A percentile compares a stretch with the other conserved stretches of the same genome.
Evolutionary conservation across 805 yeast genomes (phyloP).

Genomic region (Candida sphagnicola): DNA sequence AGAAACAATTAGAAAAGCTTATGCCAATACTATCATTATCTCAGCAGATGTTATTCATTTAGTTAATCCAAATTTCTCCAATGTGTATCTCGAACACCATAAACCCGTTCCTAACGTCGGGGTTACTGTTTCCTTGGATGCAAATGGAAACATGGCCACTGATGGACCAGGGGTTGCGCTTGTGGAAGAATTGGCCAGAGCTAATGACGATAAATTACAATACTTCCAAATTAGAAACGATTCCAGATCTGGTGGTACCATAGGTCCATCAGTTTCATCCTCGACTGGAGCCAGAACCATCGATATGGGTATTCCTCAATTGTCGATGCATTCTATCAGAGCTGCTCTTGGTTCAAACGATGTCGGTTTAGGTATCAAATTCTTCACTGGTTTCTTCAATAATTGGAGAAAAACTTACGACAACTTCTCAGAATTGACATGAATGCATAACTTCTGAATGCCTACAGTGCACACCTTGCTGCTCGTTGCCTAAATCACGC

Average conservation of each 20-base stretch:
- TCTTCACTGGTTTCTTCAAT: conserved; percentile 65
- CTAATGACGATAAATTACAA: conserved; percentile 64
- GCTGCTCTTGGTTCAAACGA: conserved; percentile 79
- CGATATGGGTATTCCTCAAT: conserved; percentile 79
- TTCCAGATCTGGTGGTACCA: conserved; percentile 83
- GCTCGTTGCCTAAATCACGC: too few species aligned
- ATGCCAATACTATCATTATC: conserved; percentile 72
- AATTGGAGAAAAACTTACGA: conserved; percentile 63
- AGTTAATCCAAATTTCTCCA: conserved; percentile 70
- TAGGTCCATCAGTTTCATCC: conserved; percentile 67
- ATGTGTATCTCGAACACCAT: conserved; percentile 72
- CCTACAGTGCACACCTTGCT: neutral
- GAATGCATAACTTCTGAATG: conserved; percentile 13
- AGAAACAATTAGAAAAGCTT: conserved; percentile 37
- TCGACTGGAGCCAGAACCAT: conserved; percentile 72
- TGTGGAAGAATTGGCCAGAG: conserved; percentile 63
- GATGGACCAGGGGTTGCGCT: conserved; percentile 71
- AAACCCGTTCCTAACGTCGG: conserved; percentile 80
- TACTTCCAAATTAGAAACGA: conserved; percentile 85
- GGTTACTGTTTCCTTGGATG: conserved; percentile 63
- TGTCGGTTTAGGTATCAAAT: conserved; percentile 67
- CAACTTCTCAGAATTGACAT: conserved; percentile 41
- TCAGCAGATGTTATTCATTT: conserved; percentile 86
- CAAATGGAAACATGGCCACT: conserved; percentile 82
- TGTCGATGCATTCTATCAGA: conserved; percentile 83